A percentile compares a stretch with the other conserved stretches of the same genome.
phyloP scores from a whole-genome alignment of 345 rosid species.

The Populus nigra region DNA sequence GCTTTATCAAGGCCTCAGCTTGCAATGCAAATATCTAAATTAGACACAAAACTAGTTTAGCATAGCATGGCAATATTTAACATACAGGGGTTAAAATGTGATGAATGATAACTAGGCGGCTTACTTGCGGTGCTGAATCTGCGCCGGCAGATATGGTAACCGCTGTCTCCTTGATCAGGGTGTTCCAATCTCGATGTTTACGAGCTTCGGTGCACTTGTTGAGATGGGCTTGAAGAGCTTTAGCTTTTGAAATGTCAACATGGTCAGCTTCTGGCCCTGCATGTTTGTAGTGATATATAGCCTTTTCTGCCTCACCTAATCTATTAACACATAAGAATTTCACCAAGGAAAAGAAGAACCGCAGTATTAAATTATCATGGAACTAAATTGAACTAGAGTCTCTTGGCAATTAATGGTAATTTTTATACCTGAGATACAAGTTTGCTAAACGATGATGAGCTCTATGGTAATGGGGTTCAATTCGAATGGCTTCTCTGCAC shows the following conservation, averaged over 20 bases:
- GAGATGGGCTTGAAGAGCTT: slow-evolving; percentile 50
- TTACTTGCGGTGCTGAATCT: slow-evolving; percentile 84
- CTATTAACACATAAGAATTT: slow-evolving; percentile 30
- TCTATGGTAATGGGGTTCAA: slow-evolving; percentile 80
- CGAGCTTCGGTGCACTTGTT: slow-evolving; percentile 70
- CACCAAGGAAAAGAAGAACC: not conserved
- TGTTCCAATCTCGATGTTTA: slow-evolving; percentile 65
- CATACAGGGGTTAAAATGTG: not conserved
- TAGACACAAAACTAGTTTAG: not conserved
- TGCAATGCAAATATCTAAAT: slow-evolving; percentile 67
- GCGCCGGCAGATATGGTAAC: slow-evolving; percentile 65
- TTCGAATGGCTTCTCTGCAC: slow-evolving; percentile 84
- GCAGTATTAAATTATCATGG: not conserved
- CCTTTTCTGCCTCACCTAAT: slow-evolving; percentile 86
- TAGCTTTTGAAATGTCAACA: slow-evolving; percentile 67
- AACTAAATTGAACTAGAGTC: not conserved
- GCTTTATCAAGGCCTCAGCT: slow-evolving; percentile 84
- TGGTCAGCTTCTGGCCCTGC: slow-evolving; percentile 82
- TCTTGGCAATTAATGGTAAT: not conserved
- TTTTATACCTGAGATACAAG: slow-evolving; percentile 64
- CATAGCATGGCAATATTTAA: not conserved
- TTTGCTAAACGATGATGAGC: slow-evolving; percentile 92
- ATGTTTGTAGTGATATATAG: slow-evolving; percentile 76
- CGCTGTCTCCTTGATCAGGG: slow-evolving; percentile 49
- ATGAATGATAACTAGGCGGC: not conserved